Evolutionary conservation across 495 filamentous ascomycete genomes (phyloP).

Genomic region (Penicillium atrosanguineum): DNA sequence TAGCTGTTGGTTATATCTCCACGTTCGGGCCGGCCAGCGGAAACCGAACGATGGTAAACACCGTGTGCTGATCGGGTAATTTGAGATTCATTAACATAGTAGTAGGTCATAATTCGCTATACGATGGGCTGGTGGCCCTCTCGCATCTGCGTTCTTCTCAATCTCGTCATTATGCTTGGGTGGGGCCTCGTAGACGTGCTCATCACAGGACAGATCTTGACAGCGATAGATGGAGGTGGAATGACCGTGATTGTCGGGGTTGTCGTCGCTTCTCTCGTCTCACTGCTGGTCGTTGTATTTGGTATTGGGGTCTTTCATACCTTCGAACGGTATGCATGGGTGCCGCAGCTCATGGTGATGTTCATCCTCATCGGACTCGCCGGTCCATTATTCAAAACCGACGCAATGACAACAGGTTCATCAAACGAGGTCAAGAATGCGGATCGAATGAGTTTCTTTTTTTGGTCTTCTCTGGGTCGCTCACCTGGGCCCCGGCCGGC

Average conservation of each 20-base stretch:
- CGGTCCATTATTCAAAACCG: constrained; percentile 56
- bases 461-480: constrained; percentile 50
- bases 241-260: constrained; percentile 62
- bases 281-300: constrained; percentile 59
- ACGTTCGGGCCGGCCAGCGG: constrained; percentile 63
- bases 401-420: constrained; percentile 17
- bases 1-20: constrained; percentile 58
- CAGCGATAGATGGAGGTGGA: constrained; percentile 47
- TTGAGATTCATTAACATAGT: neutral
- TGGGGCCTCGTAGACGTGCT: constrained; percentile 60
- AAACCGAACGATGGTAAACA: constrained; percentile 61
- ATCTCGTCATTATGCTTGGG: constrained; percentile 64
- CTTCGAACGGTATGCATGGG: constrained; percentile 61
- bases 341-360: constrained; percentile 58
- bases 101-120: constrained; percentile 60
- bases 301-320: constrained; percentile 64
- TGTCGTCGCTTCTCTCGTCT: constrained; percentile 58
- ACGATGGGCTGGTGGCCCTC: constrained; percentile 71
- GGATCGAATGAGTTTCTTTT: constrained; percentile 60
- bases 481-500: constrained; percentile 48
- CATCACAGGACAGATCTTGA: constrained; percentile 49
- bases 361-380: constrained; percentile 60
- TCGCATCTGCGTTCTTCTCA: constrained; percentile 61
- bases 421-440: constrained; percentile 41
- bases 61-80: too few relatives aligned